These are phyloP conservation scores for Paecilomyces formosus DNA, from an alignment of 2,329 filamentous ascomycete species.

Conservation along the genomic window DNA sequence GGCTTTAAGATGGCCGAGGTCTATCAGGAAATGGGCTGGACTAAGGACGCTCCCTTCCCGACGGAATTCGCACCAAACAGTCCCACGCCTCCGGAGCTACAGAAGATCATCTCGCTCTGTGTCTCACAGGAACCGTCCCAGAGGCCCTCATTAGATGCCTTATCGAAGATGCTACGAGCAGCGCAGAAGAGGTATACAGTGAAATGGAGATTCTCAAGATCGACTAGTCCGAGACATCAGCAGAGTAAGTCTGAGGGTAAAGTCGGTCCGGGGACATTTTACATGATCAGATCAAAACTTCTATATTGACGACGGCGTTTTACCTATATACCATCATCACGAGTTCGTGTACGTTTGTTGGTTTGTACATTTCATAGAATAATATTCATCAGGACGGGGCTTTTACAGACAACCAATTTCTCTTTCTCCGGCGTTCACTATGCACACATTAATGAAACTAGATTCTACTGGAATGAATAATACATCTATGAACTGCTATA, in stretches of 20 bases:
- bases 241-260: neutral
- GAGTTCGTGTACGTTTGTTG: neutral
- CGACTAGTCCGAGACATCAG: neutral
- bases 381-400: neutral
- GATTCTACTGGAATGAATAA: too few relatives aligned
- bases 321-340: too few relatives aligned
- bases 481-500: too few relatives aligned
- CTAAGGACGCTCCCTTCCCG: neutral
- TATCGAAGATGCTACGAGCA: neutral
- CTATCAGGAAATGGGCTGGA: slow-evolving; percentile 1
- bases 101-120: neutral
- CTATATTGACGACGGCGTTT: neutral
- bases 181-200: neutral
- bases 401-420: neutral
- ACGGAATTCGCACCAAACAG: neutral
- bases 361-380: neutral
- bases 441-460: neutral
- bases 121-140: neutral
- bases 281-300: neutral
- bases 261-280: neutral
- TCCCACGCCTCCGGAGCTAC: neutral
- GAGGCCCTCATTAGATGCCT: neutral
- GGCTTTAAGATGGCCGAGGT: neutral
- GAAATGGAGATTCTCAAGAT: neutral
- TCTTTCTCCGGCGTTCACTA: neutral